Conservation (phyloP, 1,139 yeast species). For the Blastobotrys indianensis region DNA sequence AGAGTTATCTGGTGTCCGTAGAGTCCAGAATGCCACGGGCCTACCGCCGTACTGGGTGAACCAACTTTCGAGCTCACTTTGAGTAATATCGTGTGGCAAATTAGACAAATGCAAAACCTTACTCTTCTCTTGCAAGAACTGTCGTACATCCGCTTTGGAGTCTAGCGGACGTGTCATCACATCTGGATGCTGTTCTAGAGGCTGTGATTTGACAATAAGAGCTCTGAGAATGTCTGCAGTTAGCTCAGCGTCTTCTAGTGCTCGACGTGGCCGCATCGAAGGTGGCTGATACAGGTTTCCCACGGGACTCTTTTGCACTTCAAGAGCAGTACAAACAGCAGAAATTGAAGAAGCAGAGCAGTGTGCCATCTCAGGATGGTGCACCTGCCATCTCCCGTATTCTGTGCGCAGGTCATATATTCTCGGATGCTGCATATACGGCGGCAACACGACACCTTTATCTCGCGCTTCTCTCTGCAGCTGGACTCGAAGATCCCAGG, state of each 20-base stretch:
- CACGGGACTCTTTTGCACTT: constrained; percentile 37
- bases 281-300: constrained; percentile 11
- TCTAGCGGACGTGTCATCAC: constrained; percentile 74
- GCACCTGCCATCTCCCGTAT: constrained; percentile 63
- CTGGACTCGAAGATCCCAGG: constrained; percentile 69
- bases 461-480: constrained; percentile 78
- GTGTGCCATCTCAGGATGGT: constrained; percentile 56
- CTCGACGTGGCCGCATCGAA: constrained; percentile 32
- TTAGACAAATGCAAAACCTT: constrained; percentile 73
- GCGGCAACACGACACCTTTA: constrained; percentile 64
- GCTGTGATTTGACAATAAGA: constrained; percentile 50
- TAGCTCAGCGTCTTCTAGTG: constrained; percentile 38
- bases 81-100: constrained; percentile 80
- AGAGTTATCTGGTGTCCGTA: constrained; percentile 52
- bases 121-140: constrained; percentile 66
- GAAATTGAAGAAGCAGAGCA: constrained; percentile 46
- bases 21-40: constrained; percentile 86
- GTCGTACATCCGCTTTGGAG: constrained; percentile 59
- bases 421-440: constrained; percentile 67
- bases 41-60: constrained; percentile 80
- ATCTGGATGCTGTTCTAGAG: constrained; percentile 46
- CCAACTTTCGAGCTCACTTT: constrained; percentile 87
- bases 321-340: constrained; percentile 55
- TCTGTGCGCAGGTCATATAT: constrained; percentile 74
- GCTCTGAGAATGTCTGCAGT: constrained; percentile 45